These are phyloP conservation scores for Dujonia santamariae DNA, from an alignment of 1,139 yeast genomes.

Conservation along the genomic window DNA sequence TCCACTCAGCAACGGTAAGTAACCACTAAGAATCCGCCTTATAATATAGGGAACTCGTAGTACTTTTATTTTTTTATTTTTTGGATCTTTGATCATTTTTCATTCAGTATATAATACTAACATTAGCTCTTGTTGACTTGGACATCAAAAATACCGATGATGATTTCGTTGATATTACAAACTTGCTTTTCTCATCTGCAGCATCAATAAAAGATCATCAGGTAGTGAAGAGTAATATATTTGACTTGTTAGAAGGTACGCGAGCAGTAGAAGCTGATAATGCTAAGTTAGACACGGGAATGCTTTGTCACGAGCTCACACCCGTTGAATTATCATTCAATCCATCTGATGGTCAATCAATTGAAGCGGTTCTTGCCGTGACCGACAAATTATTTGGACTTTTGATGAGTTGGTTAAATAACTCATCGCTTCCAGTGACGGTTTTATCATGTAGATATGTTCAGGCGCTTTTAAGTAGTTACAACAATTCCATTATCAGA, in stretches of 20 bases:
- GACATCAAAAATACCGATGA: conserved; percentile 5
- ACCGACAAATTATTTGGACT: conserved; percentile 44
- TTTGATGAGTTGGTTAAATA: conserved; percentile 59
- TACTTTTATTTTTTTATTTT: too few species aligned
- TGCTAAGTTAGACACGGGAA: conserved; percentile 60
- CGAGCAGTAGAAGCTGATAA: conserved; percentile 69
- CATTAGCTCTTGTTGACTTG: conserved; percentile 1
- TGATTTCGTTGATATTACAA: conserved; percentile 44
- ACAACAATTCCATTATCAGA: conserved; percentile 12
- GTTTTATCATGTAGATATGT: conserved; percentile 65
- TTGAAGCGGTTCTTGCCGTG: conserved; percentile 41
- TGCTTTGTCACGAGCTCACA: conserved; percentile 36
- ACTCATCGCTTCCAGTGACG: conserved; percentile 59
- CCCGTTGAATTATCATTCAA: conserved; percentile 40
- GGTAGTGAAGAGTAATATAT: conserved; percentile 51
- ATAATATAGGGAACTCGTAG: too few species aligned
- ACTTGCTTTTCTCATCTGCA: conserved; percentile 30
- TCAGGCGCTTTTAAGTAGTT: conserved; percentile 49
- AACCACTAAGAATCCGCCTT: too few species aligned
- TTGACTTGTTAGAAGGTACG: conserved; percentile 69
- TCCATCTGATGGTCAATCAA: conserved; percentile 26
- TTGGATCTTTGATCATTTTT: too few species aligned
- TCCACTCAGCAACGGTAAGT: not conserved
- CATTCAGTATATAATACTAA: not conserved
- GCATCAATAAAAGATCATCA: conserved; percentile 28